phyloP scores from a whole-genome alignment of 495 filamentous ascomycete species.

The Aspergillus funiculosus region DNA sequence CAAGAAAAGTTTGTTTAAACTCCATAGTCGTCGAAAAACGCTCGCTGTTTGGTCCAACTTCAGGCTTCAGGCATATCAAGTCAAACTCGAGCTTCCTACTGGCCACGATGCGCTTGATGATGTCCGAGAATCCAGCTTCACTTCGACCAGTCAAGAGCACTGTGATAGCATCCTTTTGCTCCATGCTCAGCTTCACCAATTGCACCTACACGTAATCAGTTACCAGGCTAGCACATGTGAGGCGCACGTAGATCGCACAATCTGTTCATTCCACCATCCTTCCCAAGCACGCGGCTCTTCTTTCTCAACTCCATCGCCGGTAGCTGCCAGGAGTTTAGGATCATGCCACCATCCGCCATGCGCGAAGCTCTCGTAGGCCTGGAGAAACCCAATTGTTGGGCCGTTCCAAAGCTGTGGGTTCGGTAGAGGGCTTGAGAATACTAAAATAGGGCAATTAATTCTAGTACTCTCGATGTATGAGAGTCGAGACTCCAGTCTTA shows the following conservation, averaged over 20 bases:
- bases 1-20: constrained; percentile 82
- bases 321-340: constrained; percentile 73
- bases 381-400: constrained; percentile 66
- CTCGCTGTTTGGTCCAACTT: constrained; percentile 69
- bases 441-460: constrained; percentile 39
- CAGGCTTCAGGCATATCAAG: constrained; percentile 82
- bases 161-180: constrained; percentile 80
- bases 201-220: constrained; percentile 52
- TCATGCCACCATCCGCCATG: constrained; percentile 99
- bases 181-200: constrained; percentile 72
- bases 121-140: constrained; percentile 65
- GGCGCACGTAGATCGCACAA: constrained; percentile 42
- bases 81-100: constrained; percentile 82
- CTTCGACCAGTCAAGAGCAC: constrained; percentile 86
- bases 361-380: constrained; percentile 66
- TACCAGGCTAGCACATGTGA: neutral
- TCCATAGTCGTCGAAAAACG: constrained; percentile 70
- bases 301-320: constrained; percentile 73
- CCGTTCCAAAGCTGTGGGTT: constrained; percentile 84
- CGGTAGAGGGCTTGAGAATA: constrained; percentile 85
- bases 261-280: constrained; percentile 96
- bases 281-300: constrained; percentile 83
- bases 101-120: constrained; percentile 76
- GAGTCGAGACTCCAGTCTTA: constrained; percentile 35
- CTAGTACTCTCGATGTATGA: neutral